Base-by-base conservation (phyloP, 208 protist genomes). In the Crithidia brevicula region DNA sequence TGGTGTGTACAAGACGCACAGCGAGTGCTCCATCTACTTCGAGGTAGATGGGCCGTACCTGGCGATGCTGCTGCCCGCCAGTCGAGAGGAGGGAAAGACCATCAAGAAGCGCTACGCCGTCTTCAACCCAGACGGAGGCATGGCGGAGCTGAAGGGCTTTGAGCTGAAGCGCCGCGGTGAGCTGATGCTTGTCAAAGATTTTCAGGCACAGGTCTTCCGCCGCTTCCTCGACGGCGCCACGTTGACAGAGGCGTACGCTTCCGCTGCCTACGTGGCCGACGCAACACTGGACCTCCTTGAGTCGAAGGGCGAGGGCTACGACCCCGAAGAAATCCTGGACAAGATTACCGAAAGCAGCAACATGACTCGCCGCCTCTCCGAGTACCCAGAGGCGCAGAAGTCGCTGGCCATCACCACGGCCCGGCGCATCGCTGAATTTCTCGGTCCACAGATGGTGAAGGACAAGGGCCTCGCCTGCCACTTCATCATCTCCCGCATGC, bases 131-230 rank as follows among this genome's bases (percentile, higher is more conserved):
- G 89, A 99, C 65, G 97, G 98, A 23, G 62, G 75, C 28, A 80
- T 99, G n/a, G 96, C 98, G 13, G 99, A 99, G 83, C 88, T 99
- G 4, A 99, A 99, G 75, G 99, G 99, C 6, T 99, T 99, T 75
- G 99, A 99, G 86, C 77, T 99, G n/a, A 99, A 99, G 85, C 94
- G 99, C 36, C 90, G 99, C 67, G 99, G 99, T n/a, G 99, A 99
- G 88, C 90, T 99, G 30, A 94, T 99, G 83, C 80, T 99, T 22
- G 98, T 99, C 82, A 99, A 99, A 72, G 87, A 99, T 49, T 99
- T 99, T 81, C 99, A 99, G 81, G 89, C 87, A 10, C 79, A 99
- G 57, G 88, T 99, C 2, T 99, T 99, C 85, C 60, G 85, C 33
- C 67, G 82, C 10, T 99, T 99, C 67, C 85, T 99, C 8, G 84